These are phyloP conservation scores for Rhododendron ferrugineum DNA, from an alignment of 148 eudicot genomes.

Conservation along the genomic window DNA sequence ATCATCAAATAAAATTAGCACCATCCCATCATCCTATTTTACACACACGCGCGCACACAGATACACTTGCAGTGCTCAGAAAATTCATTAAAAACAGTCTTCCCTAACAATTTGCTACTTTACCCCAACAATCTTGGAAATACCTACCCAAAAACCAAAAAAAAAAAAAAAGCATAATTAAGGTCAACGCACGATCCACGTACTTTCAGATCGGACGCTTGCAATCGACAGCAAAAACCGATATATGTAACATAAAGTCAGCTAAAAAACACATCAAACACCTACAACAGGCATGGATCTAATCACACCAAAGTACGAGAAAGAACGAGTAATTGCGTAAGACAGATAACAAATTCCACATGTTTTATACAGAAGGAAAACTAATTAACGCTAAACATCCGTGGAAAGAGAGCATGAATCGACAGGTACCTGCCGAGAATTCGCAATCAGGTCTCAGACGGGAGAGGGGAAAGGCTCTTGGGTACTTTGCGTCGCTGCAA, in stretches of 20 bases:
- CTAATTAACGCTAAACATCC: background rate
- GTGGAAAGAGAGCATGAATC: background rate
- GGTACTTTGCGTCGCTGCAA: background rate
- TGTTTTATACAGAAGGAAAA: too few species aligned
- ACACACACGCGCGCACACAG: background rate
- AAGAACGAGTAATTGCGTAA: background rate
- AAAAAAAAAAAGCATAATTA: background rate
- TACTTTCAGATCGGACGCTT: background rate
- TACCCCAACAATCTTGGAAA: background rate
- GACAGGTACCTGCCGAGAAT: background rate
- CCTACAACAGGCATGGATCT: background rate
- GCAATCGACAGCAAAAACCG: background rate
- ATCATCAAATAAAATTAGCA: background rate
- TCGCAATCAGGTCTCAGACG: background rate
- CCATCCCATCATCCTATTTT: background rate
- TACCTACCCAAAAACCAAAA: background rate
- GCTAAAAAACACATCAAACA: background rate
- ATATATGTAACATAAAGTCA: background rate
- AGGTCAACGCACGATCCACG: background rate
- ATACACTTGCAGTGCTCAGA: background rate
- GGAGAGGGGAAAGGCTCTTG: background rate
- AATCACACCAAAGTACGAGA: background rate
- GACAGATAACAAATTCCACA: background rate
- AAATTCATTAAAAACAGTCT: background rate
- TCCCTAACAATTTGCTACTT: background rate